A percentile compares a stretch with the other conserved stretches of the same genome.
phyloP scores from a whole-genome alignment of 768 basidiomycete species.

The Leucosporidium yakuticum region DNA sequence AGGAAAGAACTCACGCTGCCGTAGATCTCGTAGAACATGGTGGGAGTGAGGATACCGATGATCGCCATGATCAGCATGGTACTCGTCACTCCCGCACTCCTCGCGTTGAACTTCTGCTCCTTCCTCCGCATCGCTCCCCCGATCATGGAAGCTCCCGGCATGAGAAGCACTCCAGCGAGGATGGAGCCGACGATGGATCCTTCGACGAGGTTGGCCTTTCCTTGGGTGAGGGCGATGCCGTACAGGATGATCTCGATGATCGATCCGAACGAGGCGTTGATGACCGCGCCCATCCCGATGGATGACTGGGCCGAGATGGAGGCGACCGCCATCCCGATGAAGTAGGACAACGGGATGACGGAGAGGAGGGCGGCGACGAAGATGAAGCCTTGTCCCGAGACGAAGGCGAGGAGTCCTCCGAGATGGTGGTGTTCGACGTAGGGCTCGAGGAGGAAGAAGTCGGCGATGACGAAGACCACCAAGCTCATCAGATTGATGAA shows the following conservation, averaged over 20 bases:
- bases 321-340: constrained; percentile 99
- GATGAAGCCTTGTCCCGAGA: constrained; percentile 70
- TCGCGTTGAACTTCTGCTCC: constrained; percentile 98
- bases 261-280: constrained; percentile 98
- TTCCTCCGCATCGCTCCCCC: constrained; percentile 80
- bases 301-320: constrained; percentile 97
- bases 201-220: constrained; percentile 90
- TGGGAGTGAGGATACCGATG: constrained; percentile 89
- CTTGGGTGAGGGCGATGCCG: constrained; percentile 75
- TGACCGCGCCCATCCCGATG: constrained; percentile 99
- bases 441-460: constrained; percentile 64
- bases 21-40: constrained; percentile 95
- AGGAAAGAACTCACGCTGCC: constrained; percentile 66
- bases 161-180: constrained; percentile 87
- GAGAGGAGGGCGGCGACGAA: constrained; percentile 78
- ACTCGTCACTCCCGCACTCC: constrained; percentile 94
- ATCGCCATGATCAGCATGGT: constrained; percentile 99
- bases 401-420: constrained; percentile 52
- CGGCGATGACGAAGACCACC: constrained; percentile 95
- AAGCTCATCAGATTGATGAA: constrained; percentile 91
- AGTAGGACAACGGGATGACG: constrained; percentile 95
- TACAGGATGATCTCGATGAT: constrained; percentile 96
- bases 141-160: constrained; percentile 96
- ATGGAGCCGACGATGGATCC: constrained; percentile 93
- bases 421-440: constrained; percentile 54